Percentiles rank a stretch among this genome's conserved stretches.
Conservation (phyloP, 306 rosid genomes). For the Rubus idaeus region DNA sequence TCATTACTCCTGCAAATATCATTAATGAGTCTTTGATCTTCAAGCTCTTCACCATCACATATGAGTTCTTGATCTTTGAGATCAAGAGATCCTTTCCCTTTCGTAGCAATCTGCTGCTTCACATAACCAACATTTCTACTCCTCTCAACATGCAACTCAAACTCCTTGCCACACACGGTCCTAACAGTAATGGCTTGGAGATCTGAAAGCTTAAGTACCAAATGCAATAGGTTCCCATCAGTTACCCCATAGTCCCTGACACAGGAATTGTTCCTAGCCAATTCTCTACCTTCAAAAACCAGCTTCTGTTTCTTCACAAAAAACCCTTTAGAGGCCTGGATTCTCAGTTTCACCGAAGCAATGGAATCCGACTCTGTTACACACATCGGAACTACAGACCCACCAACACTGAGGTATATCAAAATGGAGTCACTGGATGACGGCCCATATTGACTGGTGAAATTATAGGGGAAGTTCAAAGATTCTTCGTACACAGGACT, state of each 20-base stretch:
- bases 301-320: slow-evolving; percentile 66
- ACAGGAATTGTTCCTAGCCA: slow-evolving; percentile 58
- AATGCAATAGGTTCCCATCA: slow-evolving; percentile 63
- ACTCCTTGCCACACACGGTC: slow-evolving; percentile 64
- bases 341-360: slow-evolving; percentile 77
- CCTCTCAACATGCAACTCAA: slow-evolving; percentile 63
- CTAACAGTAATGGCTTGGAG: slow-evolving; percentile 64
- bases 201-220: slow-evolving; percentile 66
- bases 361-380: slow-evolving; percentile 63
- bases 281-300: slow-evolving; percentile 72
- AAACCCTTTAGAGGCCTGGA: slow-evolving; percentile 58
- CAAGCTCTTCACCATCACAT: slow-evolving; percentile 68
- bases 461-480: slow-evolving; percentile 22
- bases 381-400: slow-evolving; percentile 64
- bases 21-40: slow-evolving; percentile 69
- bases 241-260: slow-evolving; percentile 68
- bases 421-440: slow-evolving; percentile 40
- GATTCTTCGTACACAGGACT: slow-evolving; percentile 40
- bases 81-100: slow-evolving; percentile 51
- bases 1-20: slow-evolving; percentile 56
- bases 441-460: slow-evolving; percentile 21
- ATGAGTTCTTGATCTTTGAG: slow-evolving; percentile 59
- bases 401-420: slow-evolving; percentile 61
- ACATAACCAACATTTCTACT: slow-evolving; percentile 67
- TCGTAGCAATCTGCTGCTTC: slow-evolving; percentile 59